Base-by-base conservation (phyloP, 75 land plant species). In the Pinus albicaulis region DNA sequence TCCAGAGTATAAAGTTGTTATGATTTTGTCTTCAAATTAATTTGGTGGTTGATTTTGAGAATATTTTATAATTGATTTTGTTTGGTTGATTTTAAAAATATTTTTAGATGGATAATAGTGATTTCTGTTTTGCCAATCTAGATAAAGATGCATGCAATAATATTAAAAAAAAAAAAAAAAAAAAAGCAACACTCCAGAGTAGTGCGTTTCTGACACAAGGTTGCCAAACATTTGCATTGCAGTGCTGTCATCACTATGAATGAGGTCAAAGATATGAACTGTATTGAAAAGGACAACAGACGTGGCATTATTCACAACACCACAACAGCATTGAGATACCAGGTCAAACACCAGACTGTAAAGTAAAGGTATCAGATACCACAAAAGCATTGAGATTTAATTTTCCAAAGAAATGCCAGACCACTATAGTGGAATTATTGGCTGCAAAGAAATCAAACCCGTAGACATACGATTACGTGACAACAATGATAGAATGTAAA, bases 331-430 rank as follows among this genome's bases (percentile, higher is more conserved):
- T n/a, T n/a, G n/a, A n/a, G n/a, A n/a, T n/a, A n/a, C n/a, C n/a
- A n/a, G n/a, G n/a, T n/a, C 96, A 63, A 93, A 93, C 66, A 95
- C 98, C 72, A 95, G 80, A 85, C 95, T 95, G 61, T 95, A 91
- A n/a, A 95, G 78, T 52, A 86, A 64, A 65, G 88, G 88, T 28
- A 86, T 86, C 64, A 80, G 86, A 41, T 86, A 73, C 48, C 1
- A 77, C 60, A 65, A 65, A 62, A 26, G 60, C 14, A 64, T 5
- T 83, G 77, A 64, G 34, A 31, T 64, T 64, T 64, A 64, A 28
- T 28, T 64, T 64, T 64, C 28, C 41, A 16, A 72, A 24, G 31
- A 72, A 72, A 72, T 15, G 19, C 13, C 56, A 72, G 19, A 72
- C 41, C 31, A 11, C n/a, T 24, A 61, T 61, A 25, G 25, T 61